phyloP scores from a whole-genome alignment of 2,329 filamentous ascomycete species.

The Diaporthe sp. region DNA sequence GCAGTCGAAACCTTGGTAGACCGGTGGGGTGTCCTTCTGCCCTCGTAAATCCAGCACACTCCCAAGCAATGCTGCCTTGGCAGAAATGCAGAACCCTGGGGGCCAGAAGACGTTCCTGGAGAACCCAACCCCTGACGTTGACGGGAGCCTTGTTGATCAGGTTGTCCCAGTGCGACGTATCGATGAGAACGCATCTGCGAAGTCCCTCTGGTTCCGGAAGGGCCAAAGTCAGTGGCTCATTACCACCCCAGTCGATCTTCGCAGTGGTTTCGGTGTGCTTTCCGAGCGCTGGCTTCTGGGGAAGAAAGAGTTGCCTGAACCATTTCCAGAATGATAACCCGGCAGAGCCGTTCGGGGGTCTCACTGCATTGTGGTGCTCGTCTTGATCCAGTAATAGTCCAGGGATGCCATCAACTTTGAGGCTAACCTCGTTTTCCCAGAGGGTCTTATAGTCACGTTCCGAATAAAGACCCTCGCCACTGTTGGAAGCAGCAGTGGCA shows the following conservation, averaged over 20 bases:
- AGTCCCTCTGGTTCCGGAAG: not conserved
- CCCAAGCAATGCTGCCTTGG: slow-evolving; percentile 41
- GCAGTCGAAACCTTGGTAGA: not conserved
- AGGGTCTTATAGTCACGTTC: not conserved
- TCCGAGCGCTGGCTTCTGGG: accelerated
- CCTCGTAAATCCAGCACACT: slow-evolving; percentile 32
- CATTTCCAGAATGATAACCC: not conserved
- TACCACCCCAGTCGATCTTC: not conserved
- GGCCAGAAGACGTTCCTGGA: slow-evolving; percentile 45
- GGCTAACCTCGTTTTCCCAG: not conserved
- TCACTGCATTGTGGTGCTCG: not conserved
- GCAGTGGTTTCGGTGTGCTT: not conserved
- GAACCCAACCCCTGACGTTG: slow-evolving; percentile 45
- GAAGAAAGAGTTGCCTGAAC: not conserved
- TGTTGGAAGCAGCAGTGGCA: slow-evolving; percentile 38
- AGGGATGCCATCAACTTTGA: slow-evolving; percentile 2
- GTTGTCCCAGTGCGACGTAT: not conserved
- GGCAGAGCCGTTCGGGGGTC: too few species aligned
- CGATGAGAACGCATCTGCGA: not conserved
- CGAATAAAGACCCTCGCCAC: slow-evolving; percentile 28
- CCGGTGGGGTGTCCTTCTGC: slow-evolving; percentile 2
- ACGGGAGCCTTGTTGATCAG: slow-evolving; percentile 18
- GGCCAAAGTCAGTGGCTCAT: not conserved
- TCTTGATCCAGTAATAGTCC: not conserved
- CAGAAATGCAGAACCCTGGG: slow-evolving; percentile 44